Conservation (phyloP, 1,284 basidiomycete genomes). For the Phellopilus nigrolimitatus region DNA sequence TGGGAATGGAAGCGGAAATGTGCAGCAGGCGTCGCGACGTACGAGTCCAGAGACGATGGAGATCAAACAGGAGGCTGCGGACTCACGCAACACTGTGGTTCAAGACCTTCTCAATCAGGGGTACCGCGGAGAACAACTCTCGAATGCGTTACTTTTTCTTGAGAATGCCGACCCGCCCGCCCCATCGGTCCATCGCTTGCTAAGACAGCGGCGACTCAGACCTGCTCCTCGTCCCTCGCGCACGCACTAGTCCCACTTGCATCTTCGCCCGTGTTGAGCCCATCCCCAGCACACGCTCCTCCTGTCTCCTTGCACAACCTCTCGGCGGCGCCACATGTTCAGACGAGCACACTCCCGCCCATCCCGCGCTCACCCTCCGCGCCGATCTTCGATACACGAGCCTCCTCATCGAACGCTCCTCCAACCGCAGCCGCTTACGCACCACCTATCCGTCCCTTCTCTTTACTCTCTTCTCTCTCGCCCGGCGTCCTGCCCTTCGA, state of each 20-base stretch:
- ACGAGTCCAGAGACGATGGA: slow-evolving; percentile 23
- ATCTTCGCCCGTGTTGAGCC: not conserved
- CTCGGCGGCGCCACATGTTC: not conserved
- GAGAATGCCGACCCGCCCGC: no score
- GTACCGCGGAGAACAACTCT: no score
- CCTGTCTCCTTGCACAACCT: not conserved
- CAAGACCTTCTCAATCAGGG: no score
- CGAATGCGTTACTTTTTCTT: no score
- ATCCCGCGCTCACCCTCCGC: slow-evolving; percentile 18
- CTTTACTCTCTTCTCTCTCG: not conserved
- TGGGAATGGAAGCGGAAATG: not conserved
- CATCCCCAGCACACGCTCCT: not conserved
- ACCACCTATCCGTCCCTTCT: not conserved
- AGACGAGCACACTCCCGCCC: not conserved
- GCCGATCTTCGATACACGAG: slow-evolving; percentile 10
- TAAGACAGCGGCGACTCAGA: no score
- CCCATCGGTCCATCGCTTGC: no score
- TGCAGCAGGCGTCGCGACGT: not conserved
- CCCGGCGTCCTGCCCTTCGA: slow-evolving; percentile 7
- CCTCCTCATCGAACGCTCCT: no score
- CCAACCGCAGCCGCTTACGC: not conserved
- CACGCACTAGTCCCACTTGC: slow-evolving; percentile 1
- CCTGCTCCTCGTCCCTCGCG: slow-evolving; percentile 5
- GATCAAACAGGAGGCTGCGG: no score
- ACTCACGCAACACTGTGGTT: no score